Conservation (phyloP, 352 stramenopile species). For the Pythium brassicae region DNA sequence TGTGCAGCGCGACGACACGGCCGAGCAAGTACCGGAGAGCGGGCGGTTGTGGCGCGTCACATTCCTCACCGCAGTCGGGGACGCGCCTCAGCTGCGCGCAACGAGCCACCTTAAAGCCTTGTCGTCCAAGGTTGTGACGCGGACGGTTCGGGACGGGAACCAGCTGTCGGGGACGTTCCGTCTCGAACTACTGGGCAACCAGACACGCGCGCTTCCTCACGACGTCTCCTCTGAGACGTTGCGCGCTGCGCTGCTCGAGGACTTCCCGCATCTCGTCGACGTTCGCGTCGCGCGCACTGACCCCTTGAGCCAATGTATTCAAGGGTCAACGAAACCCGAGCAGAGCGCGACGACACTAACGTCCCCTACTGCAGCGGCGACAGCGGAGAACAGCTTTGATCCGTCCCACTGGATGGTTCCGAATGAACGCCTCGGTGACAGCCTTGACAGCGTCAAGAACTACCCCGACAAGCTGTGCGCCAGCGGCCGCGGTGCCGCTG, state of each 20-base stretch:
- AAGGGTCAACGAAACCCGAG: conserved; percentile 58
- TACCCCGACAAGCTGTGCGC: conserved; percentile 75
- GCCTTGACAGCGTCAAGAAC: conserved; percentile 42
- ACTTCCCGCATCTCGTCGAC: conserved; percentile 55
- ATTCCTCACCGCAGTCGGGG: conserved; percentile 82
- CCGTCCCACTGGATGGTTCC: conserved; percentile 54
- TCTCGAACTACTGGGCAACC: conserved; percentile 62
- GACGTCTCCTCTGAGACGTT: conserved; percentile 70
- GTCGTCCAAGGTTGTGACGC: conserved; percentile 56
- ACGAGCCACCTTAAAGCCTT: conserved; percentile 75
- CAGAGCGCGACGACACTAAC: conserved; percentile 27
- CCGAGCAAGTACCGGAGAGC: conserved; percentile 56
- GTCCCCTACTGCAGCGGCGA: conserved; percentile 10
- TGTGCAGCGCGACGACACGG: conserved; percentile 47
- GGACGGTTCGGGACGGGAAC: conserved; percentile 82
- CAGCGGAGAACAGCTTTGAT: conserved; percentile 26
- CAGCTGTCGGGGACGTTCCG: conserved; percentile 83
- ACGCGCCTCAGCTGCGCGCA: conserved; percentile 68
- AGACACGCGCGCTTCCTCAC: conserved; percentile 58
- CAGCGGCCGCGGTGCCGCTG: conserved; percentile 68
- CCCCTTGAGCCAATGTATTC: conserved; percentile 29
- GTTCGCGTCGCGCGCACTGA: conserved; percentile 76
- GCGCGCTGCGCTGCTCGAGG: conserved; percentile 30
- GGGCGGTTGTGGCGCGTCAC: conserved; percentile 88
- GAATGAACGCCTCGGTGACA: conserved; percentile 30